Conservation (phyloP, 108 stramenopile genomes). For the Nitzschia sp. region DNA sequence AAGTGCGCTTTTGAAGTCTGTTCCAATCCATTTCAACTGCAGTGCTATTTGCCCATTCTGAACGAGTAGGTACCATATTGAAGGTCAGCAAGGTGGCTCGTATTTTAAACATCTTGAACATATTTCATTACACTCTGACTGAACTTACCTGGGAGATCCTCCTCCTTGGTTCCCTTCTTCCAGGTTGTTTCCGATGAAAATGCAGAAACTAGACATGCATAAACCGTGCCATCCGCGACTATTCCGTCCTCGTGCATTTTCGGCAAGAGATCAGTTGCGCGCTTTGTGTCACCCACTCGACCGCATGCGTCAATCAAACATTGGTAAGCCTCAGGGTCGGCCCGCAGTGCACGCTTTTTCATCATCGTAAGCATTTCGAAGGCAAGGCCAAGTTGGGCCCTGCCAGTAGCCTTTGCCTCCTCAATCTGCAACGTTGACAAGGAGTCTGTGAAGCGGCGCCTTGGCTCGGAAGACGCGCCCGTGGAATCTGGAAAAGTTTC, state of each 20-base stretch:
- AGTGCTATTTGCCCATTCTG: slow-evolving; percentile 85
- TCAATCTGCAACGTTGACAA: slow-evolving; percentile 71
- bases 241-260: slow-evolving; percentile 89
- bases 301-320: slow-evolving; percentile 86
- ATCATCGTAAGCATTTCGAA: slow-evolving; percentile 88
- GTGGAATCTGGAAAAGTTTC: neutral
- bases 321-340: slow-evolving; percentile 82
- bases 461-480: slow-evolving; percentile 19
- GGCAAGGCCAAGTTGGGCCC: slow-evolving; percentile 70
- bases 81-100: neutral
- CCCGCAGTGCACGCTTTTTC: slow-evolving; percentile 73
- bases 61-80: too few species aligned
- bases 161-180: slow-evolving; percentile 64
- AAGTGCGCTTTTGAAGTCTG: slow-evolving; percentile 71
- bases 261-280: slow-evolving; percentile 70
- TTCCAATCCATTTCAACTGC: slow-evolving; percentile 89
- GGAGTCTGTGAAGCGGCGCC: slow-evolving; percentile 71
- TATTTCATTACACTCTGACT: neutral
- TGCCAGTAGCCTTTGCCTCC: slow-evolving; percentile 78
- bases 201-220: slow-evolving; percentile 82
- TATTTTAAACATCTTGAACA: too few species aligned
- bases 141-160: slow-evolving; percentile 65
- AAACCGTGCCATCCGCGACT: slow-evolving; percentile 84
- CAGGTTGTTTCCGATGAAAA: slow-evolving; percentile 80
- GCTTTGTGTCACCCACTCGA: slow-evolving; percentile 79